Evolutionary conservation across 345 rosid species (phyloP).

Genomic region (Capsella bursapastoris): DNA sequence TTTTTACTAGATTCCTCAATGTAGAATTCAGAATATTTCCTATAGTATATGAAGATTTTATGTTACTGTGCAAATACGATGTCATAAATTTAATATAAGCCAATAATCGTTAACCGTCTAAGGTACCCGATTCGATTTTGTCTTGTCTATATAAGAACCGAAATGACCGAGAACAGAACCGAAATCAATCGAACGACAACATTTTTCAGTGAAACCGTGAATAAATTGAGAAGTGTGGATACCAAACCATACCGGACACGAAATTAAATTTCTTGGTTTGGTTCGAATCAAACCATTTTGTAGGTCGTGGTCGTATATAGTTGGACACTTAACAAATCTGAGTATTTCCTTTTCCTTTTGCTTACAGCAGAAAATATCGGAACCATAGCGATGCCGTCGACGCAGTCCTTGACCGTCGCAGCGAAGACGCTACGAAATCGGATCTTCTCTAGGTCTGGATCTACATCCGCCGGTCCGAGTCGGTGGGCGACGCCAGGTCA

Average conservation of each 20-base stretch:
- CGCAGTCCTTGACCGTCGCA: constrained; percentile 47
- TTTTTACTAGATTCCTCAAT: constrained; percentile 15
- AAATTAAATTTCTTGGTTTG: neutral
- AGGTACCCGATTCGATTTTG: neutral
- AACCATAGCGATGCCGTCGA: constrained; percentile 47
- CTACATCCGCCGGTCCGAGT: constrained; percentile 72
- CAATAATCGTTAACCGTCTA: constrained; percentile 6
- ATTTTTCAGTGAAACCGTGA: neutral
- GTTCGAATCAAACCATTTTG: neutral
- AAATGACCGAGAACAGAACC: neutral
- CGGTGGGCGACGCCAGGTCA: constrained; percentile 88
- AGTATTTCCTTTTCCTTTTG: neutral
- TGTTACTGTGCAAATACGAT: neutral
- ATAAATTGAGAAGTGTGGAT: neutral
- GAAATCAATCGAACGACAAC: neutral
- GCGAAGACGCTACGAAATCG: constrained; percentile 71
- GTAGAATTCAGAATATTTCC: constrained; percentile 18
- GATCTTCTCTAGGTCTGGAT: constrained; percentile 51
- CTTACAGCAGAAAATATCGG: constrained; percentile 7
- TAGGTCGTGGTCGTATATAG: constrained; percentile 31
- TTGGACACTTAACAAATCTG: neutral
- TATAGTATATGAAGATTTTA: neutral
- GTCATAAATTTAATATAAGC: neutral
- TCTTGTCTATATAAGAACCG: neutral
- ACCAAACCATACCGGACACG: constrained; percentile 1